Conservation (phyloP, 2,329 filamentous ascomycete species). For the Lasiodiplodia sp. region DNA sequence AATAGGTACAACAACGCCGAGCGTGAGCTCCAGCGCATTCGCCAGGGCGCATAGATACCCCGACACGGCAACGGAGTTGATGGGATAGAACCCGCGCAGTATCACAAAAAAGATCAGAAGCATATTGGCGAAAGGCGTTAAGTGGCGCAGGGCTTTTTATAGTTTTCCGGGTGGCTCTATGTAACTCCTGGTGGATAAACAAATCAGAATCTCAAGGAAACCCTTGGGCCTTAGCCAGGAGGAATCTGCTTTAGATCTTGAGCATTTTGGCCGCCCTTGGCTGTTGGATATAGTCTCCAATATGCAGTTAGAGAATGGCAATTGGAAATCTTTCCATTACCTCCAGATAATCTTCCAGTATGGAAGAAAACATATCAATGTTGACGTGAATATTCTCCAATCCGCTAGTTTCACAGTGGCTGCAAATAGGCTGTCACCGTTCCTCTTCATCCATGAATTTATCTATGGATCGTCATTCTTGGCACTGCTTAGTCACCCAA, state of each 20-base stretch:
- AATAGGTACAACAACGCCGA: constrained; percentile 31
- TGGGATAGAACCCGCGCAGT: neutral
- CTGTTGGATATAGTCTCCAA: neutral
- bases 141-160: neutral
- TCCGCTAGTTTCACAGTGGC: neutral
- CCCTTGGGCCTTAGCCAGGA: neutral
- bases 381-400: neutral
- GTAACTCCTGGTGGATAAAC: neutral
- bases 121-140: constrained; percentile 21
- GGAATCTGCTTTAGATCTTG: neutral
- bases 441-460: neutral
- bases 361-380: neutral
- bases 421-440: neutral
- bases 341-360: neutral
- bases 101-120: constrained; percentile 5
- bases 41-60: constrained; percentile 23
- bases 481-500: constrained; percentile 31
- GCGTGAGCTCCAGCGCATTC: constrained; percentile 31
- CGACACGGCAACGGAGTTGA: constrained; percentile 20
- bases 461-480: constrained; percentile 12
- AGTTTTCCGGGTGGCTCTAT: neutral
- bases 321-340: neutral
- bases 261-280: neutral
- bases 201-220: neutral
- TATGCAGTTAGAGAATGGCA: neutral